Evolutionary conservation across 495 filamentous ascomycete species (phyloP).

Genomic region (Talaromyces stipitatus): DNA sequence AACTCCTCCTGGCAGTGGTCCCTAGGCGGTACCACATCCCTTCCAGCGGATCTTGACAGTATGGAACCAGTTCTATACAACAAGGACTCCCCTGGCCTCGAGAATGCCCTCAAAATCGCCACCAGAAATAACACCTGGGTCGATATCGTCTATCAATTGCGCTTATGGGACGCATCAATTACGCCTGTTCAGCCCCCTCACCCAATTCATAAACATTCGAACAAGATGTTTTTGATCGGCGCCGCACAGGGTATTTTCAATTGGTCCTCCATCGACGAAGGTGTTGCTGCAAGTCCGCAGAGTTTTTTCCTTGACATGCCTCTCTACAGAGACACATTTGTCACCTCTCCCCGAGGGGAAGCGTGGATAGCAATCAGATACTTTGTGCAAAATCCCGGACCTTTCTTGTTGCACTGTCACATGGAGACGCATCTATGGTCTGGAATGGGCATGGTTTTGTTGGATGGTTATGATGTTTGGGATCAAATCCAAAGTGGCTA

Average conservation of each 20-base stretch:
- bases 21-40: slow-evolving; percentile 30
- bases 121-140: slow-evolving; percentile 50
- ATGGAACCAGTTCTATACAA: slow-evolving; percentile 43
- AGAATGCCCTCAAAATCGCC: slow-evolving; percentile 36
- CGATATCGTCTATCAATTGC: slow-evolving; percentile 43
- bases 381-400: slow-evolving; percentile 50
- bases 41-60: slow-evolving; percentile 23
- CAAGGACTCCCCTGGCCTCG: slow-evolving; percentile 15
- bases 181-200: slow-evolving; percentile 36
- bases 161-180: slow-evolving; percentile 8
- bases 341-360: slow-evolving; percentile 27
- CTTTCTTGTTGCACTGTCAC: slow-evolving; percentile 55
- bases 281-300: slow-evolving; percentile 31
- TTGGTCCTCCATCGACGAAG: slow-evolving; percentile 44
- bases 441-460: slow-evolving; percentile 47
- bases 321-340: slow-evolving; percentile 40
- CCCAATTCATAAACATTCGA: slow-evolving; percentile 57
- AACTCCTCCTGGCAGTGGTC: slow-evolving; percentile 40
- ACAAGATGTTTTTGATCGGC: slow-evolving; percentile 51
- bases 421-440: slow-evolving; percentile 49
- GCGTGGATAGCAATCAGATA: slow-evolving; percentile 50
- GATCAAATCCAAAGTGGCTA: slow-evolving; percentile 30
- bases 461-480: slow-evolving; percentile 53
- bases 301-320: slow-evolving; percentile 51
- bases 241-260: slow-evolving; percentile 39